phyloP scores from a whole-genome alignment of 2,329 filamentous ascomycete species.

The Epichloe hybrida region DNA sequence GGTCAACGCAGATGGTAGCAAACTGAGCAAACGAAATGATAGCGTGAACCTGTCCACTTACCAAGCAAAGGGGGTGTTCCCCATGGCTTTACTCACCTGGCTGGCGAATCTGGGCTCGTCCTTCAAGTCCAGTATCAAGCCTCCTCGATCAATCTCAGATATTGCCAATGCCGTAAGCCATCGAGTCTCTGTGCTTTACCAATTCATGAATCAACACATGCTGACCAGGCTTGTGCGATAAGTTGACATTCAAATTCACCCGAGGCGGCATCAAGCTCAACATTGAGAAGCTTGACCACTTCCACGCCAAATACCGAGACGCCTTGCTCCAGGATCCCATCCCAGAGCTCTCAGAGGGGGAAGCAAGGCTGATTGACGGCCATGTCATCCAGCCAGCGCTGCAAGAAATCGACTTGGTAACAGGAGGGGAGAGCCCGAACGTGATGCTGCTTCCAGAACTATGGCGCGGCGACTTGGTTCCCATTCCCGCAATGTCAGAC shows the following conservation, averaged over 20 bases:
- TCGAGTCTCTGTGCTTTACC: too few species aligned
- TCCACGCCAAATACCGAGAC: constrained; percentile 55
- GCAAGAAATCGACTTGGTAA: constrained; percentile 12
- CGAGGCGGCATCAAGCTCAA: constrained; percentile 79
- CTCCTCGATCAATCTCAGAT: constrained; percentile 42
- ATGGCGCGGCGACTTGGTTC: constrained; percentile 14
- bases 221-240: constrained; percentile 21
- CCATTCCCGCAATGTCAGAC: constrained; percentile 14
- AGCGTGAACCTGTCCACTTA: constrained; percentile 38
- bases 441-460: constrained; percentile 2
- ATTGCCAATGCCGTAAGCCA: constrained; percentile 52
- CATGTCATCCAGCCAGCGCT: constrained; percentile 12
- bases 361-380: constrained; percentile 12
- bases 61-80: constrained; percentile 30
- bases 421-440: constrained; percentile 4
- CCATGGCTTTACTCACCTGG: constrained; percentile 57
- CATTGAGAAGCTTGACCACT: constrained; percentile 63
- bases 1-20: constrained; percentile 53
- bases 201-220: background rate
- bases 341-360: constrained; percentile 11
- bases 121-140: constrained; percentile 14
- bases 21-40: constrained; percentile 72
- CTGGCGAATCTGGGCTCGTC: constrained; percentile 51
- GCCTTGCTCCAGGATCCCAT: constrained; percentile 17
- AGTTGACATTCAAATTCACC: constrained; percentile 81